Conservation (phyloP, 176 grass and related monocot genomes). For the Paspalum notatum region DNA sequence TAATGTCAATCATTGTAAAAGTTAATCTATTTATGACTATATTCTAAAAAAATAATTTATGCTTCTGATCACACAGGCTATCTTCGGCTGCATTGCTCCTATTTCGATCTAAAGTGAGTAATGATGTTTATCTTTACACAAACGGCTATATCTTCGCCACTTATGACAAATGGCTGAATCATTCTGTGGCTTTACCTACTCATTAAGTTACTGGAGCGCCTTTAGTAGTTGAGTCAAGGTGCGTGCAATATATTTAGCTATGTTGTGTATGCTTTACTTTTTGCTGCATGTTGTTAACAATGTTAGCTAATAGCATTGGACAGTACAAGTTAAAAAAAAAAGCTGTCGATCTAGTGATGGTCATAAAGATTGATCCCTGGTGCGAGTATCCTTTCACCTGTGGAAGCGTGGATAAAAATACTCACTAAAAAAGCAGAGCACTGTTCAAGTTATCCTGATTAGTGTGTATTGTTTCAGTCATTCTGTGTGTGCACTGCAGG, state of each 20-base stretch:
- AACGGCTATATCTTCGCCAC: conserved; percentile 43
- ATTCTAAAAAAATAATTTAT: too few species aligned
- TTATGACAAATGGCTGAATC: conserved; percentile 29
- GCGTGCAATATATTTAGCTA: background rate
- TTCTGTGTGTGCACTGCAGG: too few species aligned
- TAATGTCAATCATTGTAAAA: too few species aligned
- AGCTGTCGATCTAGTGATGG: background rate
- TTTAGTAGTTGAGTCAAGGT: background rate
- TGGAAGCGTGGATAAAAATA: background rate
- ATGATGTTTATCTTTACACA: conserved; percentile 28
- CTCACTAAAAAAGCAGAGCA: background rate
- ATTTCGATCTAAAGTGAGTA: conserved; percentile 24
- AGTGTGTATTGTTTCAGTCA: too few species aligned
- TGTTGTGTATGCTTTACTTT: background rate
- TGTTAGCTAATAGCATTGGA: background rate
- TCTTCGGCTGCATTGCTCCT: background rate
- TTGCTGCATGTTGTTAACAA: background rate
- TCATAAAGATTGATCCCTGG: background rate
- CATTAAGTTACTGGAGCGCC: background rate
- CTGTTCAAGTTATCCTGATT: background rate
- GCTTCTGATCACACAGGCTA: background rate
- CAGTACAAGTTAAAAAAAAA: background rate
- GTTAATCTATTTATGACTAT: too few species aligned
- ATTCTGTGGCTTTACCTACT: background rate
- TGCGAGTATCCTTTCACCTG: background rate